phyloP scores from a whole-genome alignment of 176 grass and related monocot genomes.

The Lolium perenne region DNA sequence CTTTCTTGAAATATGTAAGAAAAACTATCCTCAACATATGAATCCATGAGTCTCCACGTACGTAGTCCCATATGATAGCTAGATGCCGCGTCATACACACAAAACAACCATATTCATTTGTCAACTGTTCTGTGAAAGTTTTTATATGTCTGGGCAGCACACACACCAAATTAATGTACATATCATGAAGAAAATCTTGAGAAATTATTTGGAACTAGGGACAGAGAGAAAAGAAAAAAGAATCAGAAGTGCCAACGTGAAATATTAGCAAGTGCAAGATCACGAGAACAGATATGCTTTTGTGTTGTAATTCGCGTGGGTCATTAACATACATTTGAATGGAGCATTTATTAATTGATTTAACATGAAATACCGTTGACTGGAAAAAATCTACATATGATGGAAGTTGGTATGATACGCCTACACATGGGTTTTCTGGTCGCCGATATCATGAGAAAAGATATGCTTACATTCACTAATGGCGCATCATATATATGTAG shows the following conservation, averaged over 20 bases:
- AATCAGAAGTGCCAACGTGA: background rate
- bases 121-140: background rate
- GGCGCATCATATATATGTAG: background rate
- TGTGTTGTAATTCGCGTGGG: background rate
- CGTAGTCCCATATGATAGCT: background rate
- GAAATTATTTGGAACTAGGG: background rate
- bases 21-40: background rate
- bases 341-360: background rate
- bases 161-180: background rate
- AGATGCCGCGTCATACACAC: too few relatives aligned
- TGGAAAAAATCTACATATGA: background rate
- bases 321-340: constrained; percentile 11
- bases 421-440: too few relatives aligned
- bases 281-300: background rate
- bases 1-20: background rate
- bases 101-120: background rate
- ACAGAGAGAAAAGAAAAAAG: background rate
- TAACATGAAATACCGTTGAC: background rate
- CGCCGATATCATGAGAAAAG: background rate
- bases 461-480: background rate
- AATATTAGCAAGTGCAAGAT: background rate
- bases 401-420: background rate
- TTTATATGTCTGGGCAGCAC: background rate
- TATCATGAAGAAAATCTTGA: background rate
- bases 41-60: background rate